Base-by-base conservation (phyloP, 2,329 filamentous ascomycete genomes). In the Blastomyces silverae region DNA sequence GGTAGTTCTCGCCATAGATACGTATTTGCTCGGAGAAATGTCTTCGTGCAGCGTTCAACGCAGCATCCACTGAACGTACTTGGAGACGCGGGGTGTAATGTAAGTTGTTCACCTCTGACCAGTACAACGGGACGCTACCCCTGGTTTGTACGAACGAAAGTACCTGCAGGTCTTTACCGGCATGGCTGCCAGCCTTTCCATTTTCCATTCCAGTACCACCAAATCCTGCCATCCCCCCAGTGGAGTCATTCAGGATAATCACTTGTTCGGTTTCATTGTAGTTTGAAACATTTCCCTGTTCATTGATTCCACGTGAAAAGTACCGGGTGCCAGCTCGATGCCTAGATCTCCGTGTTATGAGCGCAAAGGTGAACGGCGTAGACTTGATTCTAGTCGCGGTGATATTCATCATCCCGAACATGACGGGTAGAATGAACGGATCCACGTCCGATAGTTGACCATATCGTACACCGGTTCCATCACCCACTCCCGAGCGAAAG, bases 231-330 rank as follows among this genome's bases (percentile, higher is more conserved):
- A 94, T 79, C 0, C 89, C 89, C 65, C 86, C 86, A 3, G 83
- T 83, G 59, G 85, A 83, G 77, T 97, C 94, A 72, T 97, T 97
- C 70, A 97, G 78, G 48, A 99, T 86, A 66, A 96, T 83, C 44
- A 94, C 83, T 75, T 99, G 94, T 75, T 99, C 94, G 0, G 94
- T 97, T 81, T 99, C 94, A 74, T 99, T 99, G 83, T 93, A 99
- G 76, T 99, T 99, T 69, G 94, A 91, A n/a, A 94, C 94, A 75
- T 97, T 87, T 31, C 94, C 94, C 67, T 94, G 83, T 69, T 96
- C 92, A 73, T 99, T 93, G 58, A 97, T 86, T 62, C 94, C 94
- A 69, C 94, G 87, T 1, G 94, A 95, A 75, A 99, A 94, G 79
- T 97, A 97, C 74, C 95, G 84, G 20, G 94, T 97, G 56, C 94